These are phyloP conservation scores for Ormosia semicastrata DNA, from an alignment of 306 rosid species.

Conservation along the genomic window DNA sequence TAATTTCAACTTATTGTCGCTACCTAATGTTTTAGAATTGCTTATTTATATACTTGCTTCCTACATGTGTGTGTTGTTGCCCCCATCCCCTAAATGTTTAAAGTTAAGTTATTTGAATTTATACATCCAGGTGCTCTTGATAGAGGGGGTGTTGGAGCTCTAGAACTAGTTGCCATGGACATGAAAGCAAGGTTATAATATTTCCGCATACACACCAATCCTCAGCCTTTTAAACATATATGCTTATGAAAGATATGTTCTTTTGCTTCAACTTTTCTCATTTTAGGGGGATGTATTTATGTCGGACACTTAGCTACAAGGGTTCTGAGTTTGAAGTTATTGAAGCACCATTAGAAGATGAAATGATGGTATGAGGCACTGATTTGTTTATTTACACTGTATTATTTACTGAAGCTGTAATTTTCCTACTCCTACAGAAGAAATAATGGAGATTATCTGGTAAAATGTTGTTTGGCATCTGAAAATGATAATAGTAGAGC, in stretches of 20 bases:
- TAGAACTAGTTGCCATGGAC: slow-evolving; percentile 99
- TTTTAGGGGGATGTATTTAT: slow-evolving; percentile 95
- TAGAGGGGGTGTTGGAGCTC: slow-evolving; percentile 98
- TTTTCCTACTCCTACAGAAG: background rate
- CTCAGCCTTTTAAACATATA: background rate
- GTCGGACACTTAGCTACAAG: slow-evolving; percentile 92
- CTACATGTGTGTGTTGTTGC: background rate
- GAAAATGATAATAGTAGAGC: slow-evolving; percentile 16
- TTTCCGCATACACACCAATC: background rate
- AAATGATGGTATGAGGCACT: slow-evolving; percentile 78
- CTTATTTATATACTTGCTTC: background rate
- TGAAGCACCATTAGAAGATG: slow-evolving; percentile 85
- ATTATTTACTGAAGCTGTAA: background rate
- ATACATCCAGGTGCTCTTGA: slow-evolving; percentile 77
- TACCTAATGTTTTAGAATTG: background rate
- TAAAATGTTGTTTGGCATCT: slow-evolving; percentile 1
- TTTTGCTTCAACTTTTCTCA: slow-evolving; percentile 22
- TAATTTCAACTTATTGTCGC: background rate
- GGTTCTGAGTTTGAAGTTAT: slow-evolving; percentile 92
- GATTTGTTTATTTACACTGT: slow-evolving; percentile 9
- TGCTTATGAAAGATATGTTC: slow-evolving; percentile 4
- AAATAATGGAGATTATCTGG: slow-evolving; percentile 13
- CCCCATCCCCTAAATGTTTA: background rate
- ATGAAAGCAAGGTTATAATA: slow-evolving; percentile 92
- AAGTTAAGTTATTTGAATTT: slow-evolving; percentile 16